Conservation (phyloP, 257 asterid genomes). For the Rhazya stricta region DNA sequence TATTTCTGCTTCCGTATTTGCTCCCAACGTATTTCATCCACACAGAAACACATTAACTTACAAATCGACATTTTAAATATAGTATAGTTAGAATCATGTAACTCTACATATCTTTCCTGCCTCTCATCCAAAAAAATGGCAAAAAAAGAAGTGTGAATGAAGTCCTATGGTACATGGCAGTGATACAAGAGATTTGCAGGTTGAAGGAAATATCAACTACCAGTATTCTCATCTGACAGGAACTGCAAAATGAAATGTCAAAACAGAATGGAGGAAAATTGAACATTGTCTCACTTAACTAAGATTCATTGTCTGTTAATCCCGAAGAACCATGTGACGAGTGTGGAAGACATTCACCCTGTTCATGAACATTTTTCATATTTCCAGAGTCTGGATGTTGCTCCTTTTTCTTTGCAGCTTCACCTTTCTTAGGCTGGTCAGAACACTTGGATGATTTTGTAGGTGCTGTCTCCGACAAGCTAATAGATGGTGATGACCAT, state of each 20-base stretch:
- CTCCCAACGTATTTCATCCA: background rate
- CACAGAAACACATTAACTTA: background rate
- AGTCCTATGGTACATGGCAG: background rate
- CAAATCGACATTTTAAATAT: background rate
- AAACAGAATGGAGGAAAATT: background rate
- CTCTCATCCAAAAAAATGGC: constrained; percentile 4
- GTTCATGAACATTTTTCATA: background rate
- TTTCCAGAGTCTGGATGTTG: constrained; percentile 3
- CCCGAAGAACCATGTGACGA: constrained; percentile 2
- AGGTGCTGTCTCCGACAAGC: constrained; percentile 6
- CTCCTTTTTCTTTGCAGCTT: constrained; percentile 5
- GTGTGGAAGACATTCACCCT: background rate
- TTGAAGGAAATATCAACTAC: background rate
- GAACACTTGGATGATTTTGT: constrained; percentile 8
- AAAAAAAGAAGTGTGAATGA: background rate
- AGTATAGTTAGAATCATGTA: background rate
- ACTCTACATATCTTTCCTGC: background rate
- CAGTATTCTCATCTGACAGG: background rate
- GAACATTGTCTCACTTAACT: background rate
- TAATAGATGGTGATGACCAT: constrained; percentile 11
- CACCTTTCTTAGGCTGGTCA: constrained; percentile 7
- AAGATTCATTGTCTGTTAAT: constrained; percentile 8
- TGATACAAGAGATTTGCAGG: background rate
- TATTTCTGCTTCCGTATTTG: too few species aligned
- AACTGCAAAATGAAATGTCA: background rate